These are phyloP conservation scores for Rhynchospora breviuscula DNA, from an alignment of 176 grass and related monocot species.

Conservation along the genomic window DNA sequence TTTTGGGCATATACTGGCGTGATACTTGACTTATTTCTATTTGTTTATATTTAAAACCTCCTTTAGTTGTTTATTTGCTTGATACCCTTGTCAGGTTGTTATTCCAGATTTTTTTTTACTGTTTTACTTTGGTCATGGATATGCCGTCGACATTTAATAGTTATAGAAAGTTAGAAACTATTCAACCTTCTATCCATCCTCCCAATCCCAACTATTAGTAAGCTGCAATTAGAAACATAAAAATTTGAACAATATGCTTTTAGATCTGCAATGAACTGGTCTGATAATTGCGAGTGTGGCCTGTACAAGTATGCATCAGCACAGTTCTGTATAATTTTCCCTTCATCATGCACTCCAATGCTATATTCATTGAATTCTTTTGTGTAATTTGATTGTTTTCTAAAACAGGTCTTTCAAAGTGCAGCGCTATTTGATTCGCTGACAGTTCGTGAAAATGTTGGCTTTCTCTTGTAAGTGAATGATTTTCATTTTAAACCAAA, in stretches of 20 bases:
- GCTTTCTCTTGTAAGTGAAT: slow-evolving; percentile 84
- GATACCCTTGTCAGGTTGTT: not conserved
- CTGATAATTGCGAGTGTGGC: too few relatives aligned
- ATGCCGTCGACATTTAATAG: not conserved
- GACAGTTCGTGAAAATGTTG: slow-evolving; percentile 93
- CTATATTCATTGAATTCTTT: not conserved
- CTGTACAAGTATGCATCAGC: not conserved
- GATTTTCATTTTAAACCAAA: slow-evolving; percentile 20
- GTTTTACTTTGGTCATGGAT: not conserved
- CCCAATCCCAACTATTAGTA: not conserved
- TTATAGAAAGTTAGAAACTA: not conserved
- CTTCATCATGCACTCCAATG: not conserved
- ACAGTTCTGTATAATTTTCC: not conserved
- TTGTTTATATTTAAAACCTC: not conserved
- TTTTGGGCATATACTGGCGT: not conserved
- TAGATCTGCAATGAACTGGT: too few relatives aligned
- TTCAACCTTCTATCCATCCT: not conserved
- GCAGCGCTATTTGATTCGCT: slow-evolving; percentile 95
- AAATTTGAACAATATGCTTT: not conserved
- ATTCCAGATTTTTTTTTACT: not conserved
- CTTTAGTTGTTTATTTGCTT: not conserved
- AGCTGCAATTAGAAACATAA: not conserved
- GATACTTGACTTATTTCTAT: not conserved
- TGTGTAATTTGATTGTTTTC: not conserved
- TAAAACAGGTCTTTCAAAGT: slow-evolving; percentile 89